Base-by-base conservation (phyloP, 2,329 filamentous ascomycete genomes). In the Juglanconis sp. region DNA sequence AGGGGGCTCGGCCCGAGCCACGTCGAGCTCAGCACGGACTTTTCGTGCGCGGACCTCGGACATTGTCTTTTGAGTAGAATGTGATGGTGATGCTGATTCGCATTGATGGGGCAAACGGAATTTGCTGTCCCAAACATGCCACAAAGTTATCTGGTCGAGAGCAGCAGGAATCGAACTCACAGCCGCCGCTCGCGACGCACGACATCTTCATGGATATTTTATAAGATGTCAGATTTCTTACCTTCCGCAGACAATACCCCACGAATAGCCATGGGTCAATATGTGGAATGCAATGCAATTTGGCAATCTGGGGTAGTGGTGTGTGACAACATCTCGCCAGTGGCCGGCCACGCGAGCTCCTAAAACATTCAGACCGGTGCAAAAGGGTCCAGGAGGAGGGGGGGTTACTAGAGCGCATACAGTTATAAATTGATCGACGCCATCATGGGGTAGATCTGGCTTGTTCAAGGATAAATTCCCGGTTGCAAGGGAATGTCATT, bases 1-100 rank as follows among this genome's bases (percentile, higher is more conserved):
- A 35, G 81, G 80, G 6, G 74, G 74, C 58, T 78, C 76, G 56
- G 72, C 72, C 53, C 73, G 74, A 38, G 75, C 76, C 44, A 73
- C 63, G 51, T 74, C 70, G 46, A 72, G 61, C 47, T 74, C 69
- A 24, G 69, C 69, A 62, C 67, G 62, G 56, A 34, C 49, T 63
- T 57, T 46, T 34, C 42, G 40, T 38, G 35, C 54, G 17, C 35
- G 40, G 40, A 42, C 48, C n/a, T 46, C 48, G 13, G 49, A 32
- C 50, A 59, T 53, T 5, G 47, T 58, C 17, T 3, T 5, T 32
- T 49, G 10, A 5, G 47, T 24, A 24, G 24, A 24, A 24, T 24
- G 24, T 24, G 24, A 24, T 2, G 2, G 24, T 24, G 24, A 24
- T 24, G 24, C 24, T 24, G 24, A 24, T 24, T 24, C 24, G 24